phyloP scores from a whole-genome alignment of 768 basidiomycete species.

The Filobasidium floriforme region DNA sequence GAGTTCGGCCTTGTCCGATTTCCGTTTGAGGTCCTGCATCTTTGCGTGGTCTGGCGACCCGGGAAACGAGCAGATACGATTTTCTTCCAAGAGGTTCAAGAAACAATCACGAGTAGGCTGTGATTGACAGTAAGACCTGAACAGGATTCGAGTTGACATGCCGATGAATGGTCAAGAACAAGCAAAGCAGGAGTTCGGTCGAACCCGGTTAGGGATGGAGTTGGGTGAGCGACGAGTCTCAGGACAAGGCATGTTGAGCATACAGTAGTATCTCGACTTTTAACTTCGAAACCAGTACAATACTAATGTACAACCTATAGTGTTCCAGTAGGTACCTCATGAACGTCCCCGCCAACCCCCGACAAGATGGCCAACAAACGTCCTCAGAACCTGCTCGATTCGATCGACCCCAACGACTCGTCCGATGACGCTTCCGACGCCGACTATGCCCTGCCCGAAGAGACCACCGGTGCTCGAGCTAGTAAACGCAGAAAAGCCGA shows the following conservation, averaged over 20 bases:
- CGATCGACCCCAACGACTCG: not conserved
- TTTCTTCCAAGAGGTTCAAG: not conserved
- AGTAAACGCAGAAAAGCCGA: not conserved
- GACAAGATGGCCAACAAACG: not conserved
- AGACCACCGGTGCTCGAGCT: not conserved
- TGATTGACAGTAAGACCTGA: too few species aligned
- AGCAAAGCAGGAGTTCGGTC: too few species aligned
- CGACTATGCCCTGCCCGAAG: not conserved
- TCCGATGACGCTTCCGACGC: not conserved
- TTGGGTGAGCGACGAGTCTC: too few species aligned
- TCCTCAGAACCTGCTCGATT: not conserved
- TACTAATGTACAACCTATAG: too few species aligned
- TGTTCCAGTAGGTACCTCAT: too few species aligned
- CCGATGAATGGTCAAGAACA: too few species aligned
- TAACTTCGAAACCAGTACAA: too few species aligned
- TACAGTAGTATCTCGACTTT: too few species aligned
- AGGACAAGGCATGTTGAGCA: too few species aligned
- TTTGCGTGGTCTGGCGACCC: not conserved
- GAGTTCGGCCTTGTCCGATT: constrained; percentile 1
- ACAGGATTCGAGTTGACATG: too few species aligned
- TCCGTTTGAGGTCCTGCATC: not conserved
- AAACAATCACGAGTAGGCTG: too few species aligned
- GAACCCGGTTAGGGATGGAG: too few species aligned
- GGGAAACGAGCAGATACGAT: not conserved
- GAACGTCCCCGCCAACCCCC: not conserved